These are phyloP conservation scores for Rhazya stricta DNA, from an alignment of 257 asterid genomes.

Conservation along the genomic window DNA sequence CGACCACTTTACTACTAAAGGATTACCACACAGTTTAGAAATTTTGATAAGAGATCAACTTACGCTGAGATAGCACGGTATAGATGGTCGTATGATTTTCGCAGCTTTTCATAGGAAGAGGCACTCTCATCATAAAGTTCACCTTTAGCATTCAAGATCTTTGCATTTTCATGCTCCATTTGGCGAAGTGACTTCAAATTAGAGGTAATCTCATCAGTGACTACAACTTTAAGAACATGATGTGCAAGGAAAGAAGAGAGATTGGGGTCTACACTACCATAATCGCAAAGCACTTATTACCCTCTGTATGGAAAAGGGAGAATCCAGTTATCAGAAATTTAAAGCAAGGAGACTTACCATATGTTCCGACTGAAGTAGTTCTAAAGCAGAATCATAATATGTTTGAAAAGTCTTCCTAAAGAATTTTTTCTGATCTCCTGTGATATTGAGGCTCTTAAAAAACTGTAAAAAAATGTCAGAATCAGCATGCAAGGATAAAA, in stretches of 20 bases:
- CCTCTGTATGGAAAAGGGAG: background rate
- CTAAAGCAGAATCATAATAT: conserved; percentile 79
- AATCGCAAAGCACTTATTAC: background rate
- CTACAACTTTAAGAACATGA: conserved; percentile 7
- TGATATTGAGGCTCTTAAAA: conserved; percentile 73
- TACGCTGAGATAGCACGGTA: conserved; percentile 92
- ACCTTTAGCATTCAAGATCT: conserved; percentile 93
- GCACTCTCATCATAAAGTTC: conserved; percentile 92
- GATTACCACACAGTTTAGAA: conserved; percentile 8
- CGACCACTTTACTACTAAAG: background rate
- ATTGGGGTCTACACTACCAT: background rate
- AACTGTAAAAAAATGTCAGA: conserved; percentile 47
- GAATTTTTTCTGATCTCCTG: conserved; percentile 71
- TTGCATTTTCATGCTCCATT: conserved; percentile 96
- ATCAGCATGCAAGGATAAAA: conserved; percentile 24
- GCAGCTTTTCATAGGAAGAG: conserved; percentile 78
- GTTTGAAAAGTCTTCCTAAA: conserved; percentile 75
- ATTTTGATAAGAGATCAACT: conserved; percentile 34
- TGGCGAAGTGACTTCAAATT: conserved; percentile 75
- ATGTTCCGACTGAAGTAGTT: conserved; percentile 89
- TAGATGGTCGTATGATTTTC: conserved; percentile 84
- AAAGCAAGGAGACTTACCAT: conserved; percentile 46
- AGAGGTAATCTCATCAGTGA: conserved; percentile 21
- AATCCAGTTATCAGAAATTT: background rate
- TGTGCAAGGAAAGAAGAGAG: conserved; percentile 10